These are phyloP conservation scores for Neopestalotiopsis sp. DNA, from an alignment of 2,329 filamentous ascomycete species.

Conservation along the genomic window DNA sequence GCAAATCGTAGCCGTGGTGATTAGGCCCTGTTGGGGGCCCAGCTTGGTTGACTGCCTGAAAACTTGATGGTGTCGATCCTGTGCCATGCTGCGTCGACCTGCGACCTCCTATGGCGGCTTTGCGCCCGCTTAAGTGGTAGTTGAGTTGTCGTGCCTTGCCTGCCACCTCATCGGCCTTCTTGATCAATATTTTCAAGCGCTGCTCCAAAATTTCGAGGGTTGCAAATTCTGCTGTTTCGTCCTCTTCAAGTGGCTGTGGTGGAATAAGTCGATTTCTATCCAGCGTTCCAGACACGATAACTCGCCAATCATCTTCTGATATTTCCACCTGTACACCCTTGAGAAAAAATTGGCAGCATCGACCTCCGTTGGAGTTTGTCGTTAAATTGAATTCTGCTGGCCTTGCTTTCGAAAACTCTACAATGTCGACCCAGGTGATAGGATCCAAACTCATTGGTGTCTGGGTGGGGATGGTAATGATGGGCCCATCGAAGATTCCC, in stretches of 20 bases:
- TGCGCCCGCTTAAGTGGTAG: constrained; percentile 77
- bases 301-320: constrained; percentile 82
- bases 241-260: constrained; percentile 80
- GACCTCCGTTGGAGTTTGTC: constrained; percentile 69
- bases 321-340: constrained; percentile 86
- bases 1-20: constrained; percentile 49
- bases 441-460: constrained; percentile 57
- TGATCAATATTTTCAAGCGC: constrained; percentile 76
- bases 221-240: constrained; percentile 83
- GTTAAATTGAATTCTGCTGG: constrained; percentile 78
- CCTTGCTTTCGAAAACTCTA: constrained; percentile 81
- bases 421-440: constrained; percentile 84
- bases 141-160: constrained; percentile 74
- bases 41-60: constrained; percentile 39
- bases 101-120: constrained; percentile 72
- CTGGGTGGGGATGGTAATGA: constrained; percentile 59
- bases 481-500: constrained; percentile 81
- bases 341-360: constrained; percentile 81
- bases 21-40: constrained; percentile 31
- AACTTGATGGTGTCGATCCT: constrained; percentile 40
- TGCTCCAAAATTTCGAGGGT: constrained; percentile 85
- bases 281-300: constrained; percentile 82
- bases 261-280: constrained; percentile 76
- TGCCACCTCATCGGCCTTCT: constrained; percentile 76
- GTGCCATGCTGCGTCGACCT: constrained; percentile 46